These are phyloP conservation scores for Ceratobasidium sp. DNA, from an alignment of 1,284 basidiomycete species.

Conservation along the genomic window DNA sequence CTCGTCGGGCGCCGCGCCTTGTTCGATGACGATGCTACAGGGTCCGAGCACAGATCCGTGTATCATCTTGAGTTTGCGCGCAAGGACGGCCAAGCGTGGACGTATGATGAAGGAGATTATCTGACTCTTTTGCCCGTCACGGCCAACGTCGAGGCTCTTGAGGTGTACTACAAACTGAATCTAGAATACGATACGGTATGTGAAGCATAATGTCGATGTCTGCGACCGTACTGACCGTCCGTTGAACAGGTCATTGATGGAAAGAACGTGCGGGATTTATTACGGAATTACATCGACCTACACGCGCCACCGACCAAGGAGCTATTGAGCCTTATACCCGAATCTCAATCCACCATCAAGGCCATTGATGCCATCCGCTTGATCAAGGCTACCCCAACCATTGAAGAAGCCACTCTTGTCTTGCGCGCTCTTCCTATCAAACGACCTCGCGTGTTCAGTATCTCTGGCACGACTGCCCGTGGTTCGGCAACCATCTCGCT, in stretches of 20 bases:
- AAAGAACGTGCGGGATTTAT: slow-evolving; percentile 24
- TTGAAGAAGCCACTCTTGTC: slow-evolving; percentile 3
- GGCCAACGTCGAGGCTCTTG: slow-evolving; percentile 10
- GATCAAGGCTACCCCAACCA: slow-evolving; percentile 2
- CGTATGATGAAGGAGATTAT: slow-evolving; percentile 19
- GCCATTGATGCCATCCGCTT: slow-evolving; percentile 13
- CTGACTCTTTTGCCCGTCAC: slow-evolving; percentile 5
- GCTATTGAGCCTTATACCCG: slow-evolving; percentile 3
- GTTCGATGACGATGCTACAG: slow-evolving; percentile 9
- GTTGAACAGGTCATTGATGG: slow-evolving; percentile 3
- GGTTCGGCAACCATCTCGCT: slow-evolving; percentile 18
- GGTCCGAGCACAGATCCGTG: background rate
- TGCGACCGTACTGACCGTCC: background rate
- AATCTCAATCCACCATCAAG: background rate
- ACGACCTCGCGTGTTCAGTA: slow-evolving; percentile 20
- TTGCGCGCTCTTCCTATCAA: slow-evolving; percentile 20
- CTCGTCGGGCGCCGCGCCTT: slow-evolving; percentile 7
- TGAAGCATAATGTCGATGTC: background rate
- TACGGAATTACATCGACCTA: slow-evolving; percentile 22
- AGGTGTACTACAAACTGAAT: slow-evolving; percentile 10
- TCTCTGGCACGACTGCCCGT: background rate
- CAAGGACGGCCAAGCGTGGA: slow-evolving; percentile 20
- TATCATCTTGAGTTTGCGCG: slow-evolving; percentile 23
- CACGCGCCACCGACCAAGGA: slow-evolving; percentile 15
- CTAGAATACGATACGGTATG: slow-evolving; percentile 23